Conservation (phyloP, 495 filamentous ascomycete genomes). For the Neurospora sp. region DNA sequence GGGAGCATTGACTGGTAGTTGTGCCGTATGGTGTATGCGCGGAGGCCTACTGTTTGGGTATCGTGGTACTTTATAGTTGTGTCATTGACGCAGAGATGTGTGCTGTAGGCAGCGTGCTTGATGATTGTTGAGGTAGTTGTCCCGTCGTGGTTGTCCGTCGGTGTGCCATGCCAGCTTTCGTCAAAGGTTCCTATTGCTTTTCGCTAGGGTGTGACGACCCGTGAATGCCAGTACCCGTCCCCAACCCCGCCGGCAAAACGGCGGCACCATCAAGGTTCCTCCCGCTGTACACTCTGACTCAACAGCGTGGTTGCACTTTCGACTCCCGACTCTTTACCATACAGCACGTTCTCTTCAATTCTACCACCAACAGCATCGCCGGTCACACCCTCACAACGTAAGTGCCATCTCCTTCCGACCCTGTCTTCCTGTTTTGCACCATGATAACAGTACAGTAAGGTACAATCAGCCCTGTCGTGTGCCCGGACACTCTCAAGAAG, state of each 20-base stretch:
- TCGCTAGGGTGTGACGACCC: not conserved
- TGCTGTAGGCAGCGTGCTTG: not conserved
- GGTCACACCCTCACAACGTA: not conserved
- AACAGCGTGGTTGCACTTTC: not conserved
- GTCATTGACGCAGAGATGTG: not conserved
- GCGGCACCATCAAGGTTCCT: not conserved
- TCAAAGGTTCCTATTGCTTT: not conserved
- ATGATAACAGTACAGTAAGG: not conserved
- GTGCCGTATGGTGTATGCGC: not conserved
- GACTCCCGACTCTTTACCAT: not conserved
- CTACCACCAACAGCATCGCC: not conserved
- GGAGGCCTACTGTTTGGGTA: not conserved
- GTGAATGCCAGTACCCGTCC: not conserved
- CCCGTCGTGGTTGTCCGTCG: not conserved
- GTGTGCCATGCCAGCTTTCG: not conserved
- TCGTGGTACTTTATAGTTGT: not conserved
- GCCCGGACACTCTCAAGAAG: not conserved
- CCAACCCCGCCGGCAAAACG: not conserved
- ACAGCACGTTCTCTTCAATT: not conserved
- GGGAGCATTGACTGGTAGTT: not conserved
- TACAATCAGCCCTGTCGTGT: not conserved
- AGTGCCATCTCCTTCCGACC: not conserved
- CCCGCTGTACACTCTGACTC: not conserved
- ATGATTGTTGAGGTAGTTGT: not conserved
- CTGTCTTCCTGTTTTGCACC: not conserved